phyloP scores from a whole-genome alignment of 371 early-diverging fungal species.

The Furculomyces boomerangus region DNA sequence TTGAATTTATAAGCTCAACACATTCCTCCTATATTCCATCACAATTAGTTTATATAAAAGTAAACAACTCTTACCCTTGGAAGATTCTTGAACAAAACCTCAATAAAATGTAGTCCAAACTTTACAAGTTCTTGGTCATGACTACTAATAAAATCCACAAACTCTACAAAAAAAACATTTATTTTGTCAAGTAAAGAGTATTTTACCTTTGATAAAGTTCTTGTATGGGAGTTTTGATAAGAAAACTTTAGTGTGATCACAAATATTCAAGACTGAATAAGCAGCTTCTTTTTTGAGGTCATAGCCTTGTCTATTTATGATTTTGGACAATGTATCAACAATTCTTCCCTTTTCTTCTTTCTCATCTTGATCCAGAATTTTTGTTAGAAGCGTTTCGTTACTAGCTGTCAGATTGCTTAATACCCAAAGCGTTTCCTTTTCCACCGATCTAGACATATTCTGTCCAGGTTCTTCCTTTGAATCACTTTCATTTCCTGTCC shows the following conservation, averaged over 20 bases:
- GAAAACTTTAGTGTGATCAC: conserved; percentile 6
- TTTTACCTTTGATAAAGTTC: conserved; percentile 2
- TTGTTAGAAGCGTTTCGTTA: too few species aligned
- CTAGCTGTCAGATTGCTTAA: conserved; percentile 49
- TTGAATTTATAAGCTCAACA: not conserved
- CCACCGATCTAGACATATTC: conserved; percentile 35
- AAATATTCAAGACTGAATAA: conserved; percentile 14
- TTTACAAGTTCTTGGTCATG: conserved; percentile 18
- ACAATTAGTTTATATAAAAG: too few species aligned
- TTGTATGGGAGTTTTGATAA: conserved; percentile 8
- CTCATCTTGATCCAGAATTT: conserved; percentile 24
- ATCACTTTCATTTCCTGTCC: conserved; percentile 2
- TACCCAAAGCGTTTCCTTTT: conserved; percentile 56
- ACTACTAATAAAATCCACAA: conserved; percentile 19
- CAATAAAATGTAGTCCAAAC: conserved; percentile 15
- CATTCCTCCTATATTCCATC: too few species aligned
- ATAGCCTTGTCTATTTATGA: conserved; percentile 15
- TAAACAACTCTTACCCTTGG: not conserved
- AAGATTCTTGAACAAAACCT: conserved; percentile 10
- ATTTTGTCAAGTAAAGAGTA: not conserved
- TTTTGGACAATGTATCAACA: conserved; percentile 31
- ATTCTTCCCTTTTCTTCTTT: conserved; percentile 30
- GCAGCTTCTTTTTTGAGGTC: conserved; percentile 21
- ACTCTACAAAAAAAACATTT: conserved; percentile 3
- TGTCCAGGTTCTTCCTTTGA: too few species aligned